Percentiles rank a stretch among this genome's conserved stretches.
These are phyloP conservation scores for Boeremia exigua DNA, from an alignment of 2,329 filamentous ascomycete genomes.

Conservation along the genomic window DNA sequence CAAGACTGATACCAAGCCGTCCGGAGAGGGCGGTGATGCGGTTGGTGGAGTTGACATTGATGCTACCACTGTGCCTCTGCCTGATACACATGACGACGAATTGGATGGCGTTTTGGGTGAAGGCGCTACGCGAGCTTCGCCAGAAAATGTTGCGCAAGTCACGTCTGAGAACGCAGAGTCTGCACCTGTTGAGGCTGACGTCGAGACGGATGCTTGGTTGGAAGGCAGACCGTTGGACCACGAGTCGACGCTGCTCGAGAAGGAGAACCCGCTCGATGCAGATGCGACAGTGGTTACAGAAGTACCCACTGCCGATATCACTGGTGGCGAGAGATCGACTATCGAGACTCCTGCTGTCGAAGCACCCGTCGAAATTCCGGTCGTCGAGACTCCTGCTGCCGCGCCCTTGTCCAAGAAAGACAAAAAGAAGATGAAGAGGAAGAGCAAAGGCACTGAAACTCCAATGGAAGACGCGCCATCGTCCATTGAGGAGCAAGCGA, in stretches of 20 bases:
- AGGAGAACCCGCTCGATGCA: conserved; percentile 6
- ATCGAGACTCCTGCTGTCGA: not conserved
- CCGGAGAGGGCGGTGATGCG: no score
- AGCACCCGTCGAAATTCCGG: not conserved
- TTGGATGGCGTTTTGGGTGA: no score
- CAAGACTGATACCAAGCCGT: no score
- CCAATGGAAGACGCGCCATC: conserved; percentile 13
- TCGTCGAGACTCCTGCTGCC: conserved; percentile 1
- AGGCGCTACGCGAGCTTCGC: not conserved
- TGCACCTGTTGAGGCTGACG: not conserved
- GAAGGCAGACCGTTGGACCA: conserved; percentile 7
- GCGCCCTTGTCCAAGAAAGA: conserved; percentile 20
- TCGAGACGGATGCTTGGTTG: conserved; percentile 8
- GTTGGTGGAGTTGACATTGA: no score
- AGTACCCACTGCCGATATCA: not conserved
- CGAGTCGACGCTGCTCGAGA: conserved; percentile 4
- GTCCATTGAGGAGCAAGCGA: not conserved
- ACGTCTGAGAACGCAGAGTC: not conserved
- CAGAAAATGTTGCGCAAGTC: no score
- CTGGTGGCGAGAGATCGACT: not conserved
- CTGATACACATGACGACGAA: no score
- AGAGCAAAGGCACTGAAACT: conserved; percentile 18
- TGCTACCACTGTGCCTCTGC: no score
- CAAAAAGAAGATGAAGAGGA: conserved; percentile 34
- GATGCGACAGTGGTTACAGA: not conserved